These are phyloP conservation scores for Warburgia ugandensis DNA, from an alignment of 164 flowering plant genomes.

Conservation along the genomic window DNA sequence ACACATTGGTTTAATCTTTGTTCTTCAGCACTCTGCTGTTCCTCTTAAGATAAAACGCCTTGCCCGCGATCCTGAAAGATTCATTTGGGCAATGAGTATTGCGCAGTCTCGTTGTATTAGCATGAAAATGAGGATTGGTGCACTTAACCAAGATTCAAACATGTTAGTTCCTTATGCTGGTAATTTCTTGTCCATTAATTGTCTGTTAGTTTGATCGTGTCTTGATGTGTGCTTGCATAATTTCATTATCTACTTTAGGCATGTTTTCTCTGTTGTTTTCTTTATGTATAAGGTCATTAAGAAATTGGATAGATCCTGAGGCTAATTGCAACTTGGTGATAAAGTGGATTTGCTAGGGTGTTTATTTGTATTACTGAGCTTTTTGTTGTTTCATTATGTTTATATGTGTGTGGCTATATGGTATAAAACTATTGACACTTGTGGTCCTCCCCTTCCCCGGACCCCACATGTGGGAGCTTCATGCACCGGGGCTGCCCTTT, in stretches of 20 bases:
- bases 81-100: constrained; percentile 86
- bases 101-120: constrained; percentile 84
- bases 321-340: too few species aligned
- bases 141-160: constrained; percentile 73
- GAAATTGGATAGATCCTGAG: too few species aligned
- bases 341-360: too few species aligned
- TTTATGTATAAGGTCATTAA: too few species aligned
- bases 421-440: too few species aligned
- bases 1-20: constrained; percentile 7
- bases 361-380: too few species aligned
- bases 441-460: too few species aligned
- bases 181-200: constrained; percentile 17
- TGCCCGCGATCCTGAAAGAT: constrained; percentile 85
- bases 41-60: constrained; percentile 91
- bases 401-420: too few species aligned
- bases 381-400: too few species aligned
- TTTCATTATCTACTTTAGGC: not conserved
- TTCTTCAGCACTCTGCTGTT: constrained; percentile 61
- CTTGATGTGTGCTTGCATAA: not conserved
- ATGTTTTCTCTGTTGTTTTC: too few species aligned
- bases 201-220: not conserved
- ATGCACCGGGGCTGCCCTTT: too few species aligned
- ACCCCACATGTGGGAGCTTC: too few species aligned
- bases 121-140: constrained; percentile 72
- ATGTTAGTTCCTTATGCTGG: constrained; percentile 98